Base-by-base conservation (phyloP, 306 rosid species). In the Calophaca sinica region DNA sequence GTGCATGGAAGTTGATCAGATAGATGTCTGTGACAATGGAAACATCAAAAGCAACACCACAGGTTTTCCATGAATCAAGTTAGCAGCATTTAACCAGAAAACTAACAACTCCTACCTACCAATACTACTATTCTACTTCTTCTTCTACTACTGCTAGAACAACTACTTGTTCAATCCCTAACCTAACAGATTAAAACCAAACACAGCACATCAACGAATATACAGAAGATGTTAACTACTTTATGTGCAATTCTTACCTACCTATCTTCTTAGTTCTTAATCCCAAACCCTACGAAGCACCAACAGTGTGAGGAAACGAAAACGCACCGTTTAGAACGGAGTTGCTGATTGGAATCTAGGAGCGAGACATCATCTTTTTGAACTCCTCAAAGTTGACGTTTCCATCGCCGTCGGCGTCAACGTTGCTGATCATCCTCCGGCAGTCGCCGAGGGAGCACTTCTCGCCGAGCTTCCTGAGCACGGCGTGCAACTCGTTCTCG, bases 361-460 rank as follows among this genome's bases (percentile, higher is more conserved):
- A 44, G 2, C 85, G 90, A 15, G 85, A 68, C 97, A 94, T 94
- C 99, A 94, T 94, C 87, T 87, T 94, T 84, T 94, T 94, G 85
- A 94, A 94, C 81, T 94, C 99, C 32, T 92, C 96, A 73, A 94
- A 94, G 60, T 92, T 92, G 35, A 92, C 96, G 79, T 65, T 79
- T 3, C 96, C 97, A 39, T 94, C 97, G 48, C 99, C 97, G 60
- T 94, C 99, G 2, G 79, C 86, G 9, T 94, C 99, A 4, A 94
- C 99, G 59, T 90, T 85, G n/a, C 77, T 72, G 66, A 94, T 94
- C 94, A 94, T 94, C 62, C 61, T 83, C 63, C 80, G 62, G 71
- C 99, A 94, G 38, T 94, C 97, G 9, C 72, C 60, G 2, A 86
- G 82, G 33, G 97, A 83, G 49, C 96, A 85, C 77, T 92, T 94